These are phyloP conservation scores for Sanguinoderma infundibulare DNA, from an alignment of 1,284 basidiomycete species.

Conservation along the genomic window DNA sequence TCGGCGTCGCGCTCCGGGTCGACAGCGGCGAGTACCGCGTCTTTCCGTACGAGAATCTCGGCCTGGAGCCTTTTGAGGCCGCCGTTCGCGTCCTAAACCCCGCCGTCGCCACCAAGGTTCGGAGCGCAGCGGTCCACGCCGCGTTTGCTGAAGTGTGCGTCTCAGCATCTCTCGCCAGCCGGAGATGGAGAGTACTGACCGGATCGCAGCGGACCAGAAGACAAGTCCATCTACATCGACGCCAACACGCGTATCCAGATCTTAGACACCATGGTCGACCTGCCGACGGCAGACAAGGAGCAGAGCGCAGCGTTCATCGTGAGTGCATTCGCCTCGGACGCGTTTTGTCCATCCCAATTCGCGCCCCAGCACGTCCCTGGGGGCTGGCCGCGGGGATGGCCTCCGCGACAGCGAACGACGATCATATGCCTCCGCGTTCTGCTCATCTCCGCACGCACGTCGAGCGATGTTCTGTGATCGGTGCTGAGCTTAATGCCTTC, in stretches of 20 bases:
- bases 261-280: constrained; percentile 66
- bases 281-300: constrained; percentile 81
- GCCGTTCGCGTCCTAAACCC: constrained; percentile 78
- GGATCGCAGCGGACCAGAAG: constrained; percentile 47
- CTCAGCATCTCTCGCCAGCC: constrained; percentile 5
- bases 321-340: constrained; percentile 34
- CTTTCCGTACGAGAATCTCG: constrained; percentile 74
- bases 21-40: constrained; percentile 64
- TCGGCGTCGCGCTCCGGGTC: constrained; percentile 69
- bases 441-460: constrained; percentile 5
- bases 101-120: constrained; percentile 80
- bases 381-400: background rate
- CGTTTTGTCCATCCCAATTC: background rate
- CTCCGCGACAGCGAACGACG: background rate
- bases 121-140: constrained; percentile 79
- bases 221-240: constrained; percentile 68
- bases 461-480: background rate
- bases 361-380: background rate
- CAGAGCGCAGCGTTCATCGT: constrained; percentile 86
- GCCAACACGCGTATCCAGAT: constrained; percentile 74
- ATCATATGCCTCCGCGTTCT: background rate
- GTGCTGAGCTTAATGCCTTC: background rate
- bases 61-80: constrained; percentile 71
- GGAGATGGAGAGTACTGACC: background rate
- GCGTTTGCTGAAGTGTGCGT: constrained; percentile 75